These are phyloP conservation scores for Melaleuca quinquenervia DNA, from an alignment of 345 rosid species.

Conservation along the genomic window DNA sequence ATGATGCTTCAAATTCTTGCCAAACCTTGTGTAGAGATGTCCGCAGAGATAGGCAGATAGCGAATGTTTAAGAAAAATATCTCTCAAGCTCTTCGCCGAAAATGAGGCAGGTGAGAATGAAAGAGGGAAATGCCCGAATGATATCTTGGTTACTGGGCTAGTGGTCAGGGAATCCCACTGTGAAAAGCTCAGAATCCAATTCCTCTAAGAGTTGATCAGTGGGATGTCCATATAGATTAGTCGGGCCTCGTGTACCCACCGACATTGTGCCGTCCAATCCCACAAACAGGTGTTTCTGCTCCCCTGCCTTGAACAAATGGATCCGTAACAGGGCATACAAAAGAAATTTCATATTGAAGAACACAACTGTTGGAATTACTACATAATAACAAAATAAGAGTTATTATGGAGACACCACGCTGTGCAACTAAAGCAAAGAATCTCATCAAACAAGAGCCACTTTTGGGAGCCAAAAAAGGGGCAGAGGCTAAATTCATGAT, in stretches of 20 bases:
- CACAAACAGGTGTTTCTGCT: slow-evolving; percentile 63
- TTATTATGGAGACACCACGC: not conserved
- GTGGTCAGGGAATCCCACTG: slow-evolving; percentile 57
- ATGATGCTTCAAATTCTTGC: slow-evolving; percentile 80
- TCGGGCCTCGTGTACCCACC: slow-evolving; percentile 86
- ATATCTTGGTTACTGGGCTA: slow-evolving; percentile 59
- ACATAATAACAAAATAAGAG: not conserved
- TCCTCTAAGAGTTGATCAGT: slow-evolving; percentile 57
- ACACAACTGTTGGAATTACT: not conserved
- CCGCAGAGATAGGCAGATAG: slow-evolving; percentile 79
- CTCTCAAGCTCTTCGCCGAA: slow-evolving; percentile 55
- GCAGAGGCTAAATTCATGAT: not conserved
- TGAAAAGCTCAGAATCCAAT: slow-evolving; percentile 53
- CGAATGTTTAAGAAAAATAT: slow-evolving; percentile 78
- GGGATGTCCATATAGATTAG: slow-evolving; percentile 93
- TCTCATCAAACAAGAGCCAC: not conserved
- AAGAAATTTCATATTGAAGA: not conserved
- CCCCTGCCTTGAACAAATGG: slow-evolving; percentile 21
- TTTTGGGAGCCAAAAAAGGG: not conserved
- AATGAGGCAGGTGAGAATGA: slow-evolving; percentile 63
- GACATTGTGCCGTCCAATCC: slow-evolving; percentile 78
- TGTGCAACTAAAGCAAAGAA: not conserved
- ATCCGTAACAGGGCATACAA: not conserved
- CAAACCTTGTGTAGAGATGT: slow-evolving; percentile 81
- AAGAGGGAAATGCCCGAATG: slow-evolving; percentile 92